Evolutionary conservation across 495 filamentous ascomycete genomes (phyloP).

Genomic region (Podospora fimiseda): DNA sequence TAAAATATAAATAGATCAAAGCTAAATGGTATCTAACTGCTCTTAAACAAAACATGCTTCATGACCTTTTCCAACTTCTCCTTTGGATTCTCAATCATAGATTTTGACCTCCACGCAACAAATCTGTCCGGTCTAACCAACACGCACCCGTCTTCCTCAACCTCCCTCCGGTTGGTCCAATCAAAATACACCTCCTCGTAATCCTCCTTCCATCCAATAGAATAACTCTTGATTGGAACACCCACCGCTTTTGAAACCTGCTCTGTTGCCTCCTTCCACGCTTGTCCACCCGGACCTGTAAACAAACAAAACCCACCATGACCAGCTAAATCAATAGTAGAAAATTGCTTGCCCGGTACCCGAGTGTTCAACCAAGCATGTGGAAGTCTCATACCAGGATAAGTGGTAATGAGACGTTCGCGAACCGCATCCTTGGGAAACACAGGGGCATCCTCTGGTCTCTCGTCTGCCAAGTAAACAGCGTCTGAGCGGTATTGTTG

Average conservation of each 20-base stretch:
- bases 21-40: background rate
- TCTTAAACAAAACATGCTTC: slow-evolving; percentile 19
- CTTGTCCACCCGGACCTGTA: background rate
- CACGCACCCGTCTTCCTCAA: slow-evolving; percentile 37
- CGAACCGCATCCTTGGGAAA: slow-evolving; percentile 16
- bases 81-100: slow-evolving; percentile 16
- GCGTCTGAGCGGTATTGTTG: slow-evolving; percentile 32
- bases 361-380: slow-evolving; percentile 37
- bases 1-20: background rate
- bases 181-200: slow-evolving; percentile 34
- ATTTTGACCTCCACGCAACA: slow-evolving; percentile 35
- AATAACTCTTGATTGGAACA: slow-evolving; percentile 26
- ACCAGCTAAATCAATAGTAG: slow-evolving; percentile 35
- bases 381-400: slow-evolving; percentile 32
- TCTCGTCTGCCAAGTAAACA: slow-evolving; percentile 23
- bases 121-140: slow-evolving; percentile 40
- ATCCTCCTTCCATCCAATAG: slow-evolving; percentile 36
- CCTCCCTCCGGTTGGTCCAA: slow-evolving; percentile 30
- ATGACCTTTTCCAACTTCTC: slow-evolving; percentile 23
- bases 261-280: slow-evolving; percentile 13
- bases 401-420: background rate
- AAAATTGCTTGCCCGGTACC: slow-evolving; percentile 21
- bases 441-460: slow-evolving; percentile 5
- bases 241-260: slow-evolving; percentile 15
- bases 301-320: slow-evolving; percentile 25